phyloP scores from a whole-genome alignment of 2,329 filamentous ascomycete species.

The Ophiosphaerella narmari region DNA sequence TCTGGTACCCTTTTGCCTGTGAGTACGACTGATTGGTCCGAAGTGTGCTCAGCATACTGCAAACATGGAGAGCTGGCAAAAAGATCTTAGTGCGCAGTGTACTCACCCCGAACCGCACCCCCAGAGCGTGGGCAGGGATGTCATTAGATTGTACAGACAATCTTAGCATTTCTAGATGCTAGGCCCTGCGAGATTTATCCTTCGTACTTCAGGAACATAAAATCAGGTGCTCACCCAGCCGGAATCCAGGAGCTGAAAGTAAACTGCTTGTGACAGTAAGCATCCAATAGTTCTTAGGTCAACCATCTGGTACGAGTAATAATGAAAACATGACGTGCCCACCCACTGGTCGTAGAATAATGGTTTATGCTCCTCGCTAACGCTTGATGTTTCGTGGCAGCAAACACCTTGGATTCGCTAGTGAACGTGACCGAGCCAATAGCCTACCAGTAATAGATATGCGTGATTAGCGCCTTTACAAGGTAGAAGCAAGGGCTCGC shows the following conservation, averaged over 20 bases:
- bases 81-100: no score
- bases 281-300: not conserved
- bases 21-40: not conserved
- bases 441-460: not conserved
- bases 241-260: no score
- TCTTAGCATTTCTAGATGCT: no score
- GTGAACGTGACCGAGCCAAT: not conserved
- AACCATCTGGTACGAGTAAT: not conserved
- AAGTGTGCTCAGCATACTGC: no score
- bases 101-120: no score
- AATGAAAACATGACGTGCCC: constrained; percentile 2
- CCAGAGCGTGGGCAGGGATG: no score
- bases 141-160: no score
- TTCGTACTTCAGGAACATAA: no score
- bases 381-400: not conserved
- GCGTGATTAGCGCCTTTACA: constrained; percentile 1
- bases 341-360: not conserved
- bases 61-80: no score
- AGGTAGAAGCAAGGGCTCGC: constrained; percentile 1
- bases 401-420: not conserved
- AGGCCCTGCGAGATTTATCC: no score
- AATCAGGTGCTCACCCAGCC: no score
- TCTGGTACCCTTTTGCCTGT: not conserved
- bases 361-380: not conserved
- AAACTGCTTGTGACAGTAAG: no score